These are phyloP conservation scores for Cutaneotrichosporon mucoides DNA, from an alignment of 1,284 basidiomycete species.

Conservation along the genomic window DNA sequence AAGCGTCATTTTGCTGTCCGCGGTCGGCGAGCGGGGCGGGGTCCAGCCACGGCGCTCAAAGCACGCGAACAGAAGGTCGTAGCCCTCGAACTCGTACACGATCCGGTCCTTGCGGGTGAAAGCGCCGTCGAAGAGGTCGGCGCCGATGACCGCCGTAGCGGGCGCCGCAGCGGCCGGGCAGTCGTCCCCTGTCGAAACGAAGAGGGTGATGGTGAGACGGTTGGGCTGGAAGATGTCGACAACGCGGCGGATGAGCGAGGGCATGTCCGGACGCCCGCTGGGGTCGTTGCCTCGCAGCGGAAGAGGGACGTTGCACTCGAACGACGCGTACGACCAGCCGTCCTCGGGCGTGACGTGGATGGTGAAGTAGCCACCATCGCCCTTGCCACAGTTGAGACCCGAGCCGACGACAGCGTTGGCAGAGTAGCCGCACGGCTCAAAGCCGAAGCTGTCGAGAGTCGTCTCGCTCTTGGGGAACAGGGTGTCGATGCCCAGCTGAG, in stretches of 20 bases:
- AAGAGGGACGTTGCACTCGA: slow-evolving; percentile 96
- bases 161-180: slow-evolving; percentile 36
- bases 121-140: slow-evolving; percentile 36
- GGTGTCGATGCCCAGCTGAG: slow-evolving; percentile 71
- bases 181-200: slow-evolving; percentile 67
- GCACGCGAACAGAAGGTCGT: slow-evolving; percentile 88
- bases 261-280: slow-evolving; percentile 57
- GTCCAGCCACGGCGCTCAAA: slow-evolving; percentile 59
- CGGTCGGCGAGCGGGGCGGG: slow-evolving; percentile 20
- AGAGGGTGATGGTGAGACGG: slow-evolving; percentile 81
- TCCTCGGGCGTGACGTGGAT: slow-evolving; percentile 98
- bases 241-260: slow-evolving; percentile 77
- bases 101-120: slow-evolving; percentile 84
- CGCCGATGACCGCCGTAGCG: slow-evolving; percentile 38
- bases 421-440: slow-evolving; percentile 94
- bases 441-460: slow-evolving; percentile 86
- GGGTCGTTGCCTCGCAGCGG: slow-evolving; percentile 20
- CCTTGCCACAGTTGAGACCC: slow-evolving; percentile 46
- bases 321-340: slow-evolving; percentile 95
- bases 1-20: not conserved
- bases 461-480: slow-evolving; percentile 77
- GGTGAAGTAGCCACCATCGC: slow-evolving; percentile 84
- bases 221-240: slow-evolving; percentile 90
- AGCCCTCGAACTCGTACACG: slow-evolving; percentile 95
- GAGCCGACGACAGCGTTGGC: slow-evolving; percentile 80